Base-by-base conservation (phyloP, 2,329 filamentous ascomycete species). In the Penicillium vulpinum region DNA sequence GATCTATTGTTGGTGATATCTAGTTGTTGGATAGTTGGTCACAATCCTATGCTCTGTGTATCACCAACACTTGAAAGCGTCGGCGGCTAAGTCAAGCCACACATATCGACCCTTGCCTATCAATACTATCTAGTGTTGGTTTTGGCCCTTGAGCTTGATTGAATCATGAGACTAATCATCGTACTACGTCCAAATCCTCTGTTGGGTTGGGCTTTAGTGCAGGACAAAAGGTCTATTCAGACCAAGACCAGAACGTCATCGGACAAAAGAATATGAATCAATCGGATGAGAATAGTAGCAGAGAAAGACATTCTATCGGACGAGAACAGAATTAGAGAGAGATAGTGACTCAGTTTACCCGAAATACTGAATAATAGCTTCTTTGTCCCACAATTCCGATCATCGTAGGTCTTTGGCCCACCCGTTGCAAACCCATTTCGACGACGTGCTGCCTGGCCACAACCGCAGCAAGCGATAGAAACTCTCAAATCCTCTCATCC, bases 401-500 rank as follows among this genome's bases (percentile, higher is more conserved):
- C 45, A 51, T 28, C 24, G n/a, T 31, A 22, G n/a, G 33, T 22
- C 24, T 15, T 43, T 43, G 22, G 40, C 28, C 35, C 33, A 40
- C 33, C 33, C 16, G 9, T 39, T 11, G 24, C 6, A 26, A 28
- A 36, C n/a, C 9, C n/a, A 39, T 49, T 39, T 21, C 11, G 16
- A 24, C 48, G 21, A 33, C 38, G 21, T 45, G n/a, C 33, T 51
- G 16, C n/a, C 24, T 44, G 13, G n/a, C 10, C n/a, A 43, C 43
- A 51, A 49, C 45, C 52, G 52, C 52, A 43, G 15, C n/a, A 50
- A 36, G 52, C 52, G 52, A 54, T 45, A 36, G 36, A 43, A 40
- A 50, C n/a, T 28, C 31, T 2, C 22, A 41, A 35, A 3, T 10
- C 29, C 21, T 44, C 16, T 29, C 28, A 21, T 51, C 3, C 26